Evolutionary conservation across 2,329 filamentous ascomycete species (phyloP), one percentile per base, ranked within the genome.

Genomic region (Magnaporthiopsis incrustans): DNA sequence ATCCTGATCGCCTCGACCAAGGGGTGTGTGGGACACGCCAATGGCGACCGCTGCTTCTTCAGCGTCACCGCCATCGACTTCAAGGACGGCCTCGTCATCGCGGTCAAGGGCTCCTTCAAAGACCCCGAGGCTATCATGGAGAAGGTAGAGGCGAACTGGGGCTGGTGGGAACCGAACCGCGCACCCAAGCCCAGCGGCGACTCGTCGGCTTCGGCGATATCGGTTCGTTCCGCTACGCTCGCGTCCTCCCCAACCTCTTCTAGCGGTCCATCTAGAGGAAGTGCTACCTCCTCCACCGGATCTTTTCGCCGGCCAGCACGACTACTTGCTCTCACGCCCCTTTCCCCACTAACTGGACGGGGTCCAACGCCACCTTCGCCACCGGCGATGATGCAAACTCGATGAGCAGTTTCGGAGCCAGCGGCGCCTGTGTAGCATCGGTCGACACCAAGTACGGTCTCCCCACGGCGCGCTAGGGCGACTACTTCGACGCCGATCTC

Each of bases 191-290:
- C 44, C 44, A 53, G 44, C 44, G 7, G n/a, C n/a, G n/a, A 25
- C 44, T 53, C 44, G 18, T 10, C 22, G 22, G 44, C 22, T 22
- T 22, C 44, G 5, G 44, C 44, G 44, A 44, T 15, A 18, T 44
- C 38, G 38, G 38, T 44, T 7, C 38, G 38, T 14, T 18, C 38
- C 15, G 38, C 38, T 15, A 53, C 44, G 18, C 44, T 53, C n/a
- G 59, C 63, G 11, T 79, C 79, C 53, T 80, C 77, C 22, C 79
- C 75, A 8, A 74, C 76, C 33, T 72, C 72, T 22, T 75, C 25
- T 15, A 69, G 38, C 38, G 38, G 38, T 6, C 4, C 14, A 14
- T 18, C 44, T 5, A 10, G 44, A 22, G 44, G 44, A n/a, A 53
- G 22, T 8, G n/a, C 44, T 25, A 22, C 44, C 44, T 53, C 44